These are phyloP conservation scores for Russula abietina DNA, from an alignment of 768 basidiomycete species.

Conservation along the genomic window DNA sequence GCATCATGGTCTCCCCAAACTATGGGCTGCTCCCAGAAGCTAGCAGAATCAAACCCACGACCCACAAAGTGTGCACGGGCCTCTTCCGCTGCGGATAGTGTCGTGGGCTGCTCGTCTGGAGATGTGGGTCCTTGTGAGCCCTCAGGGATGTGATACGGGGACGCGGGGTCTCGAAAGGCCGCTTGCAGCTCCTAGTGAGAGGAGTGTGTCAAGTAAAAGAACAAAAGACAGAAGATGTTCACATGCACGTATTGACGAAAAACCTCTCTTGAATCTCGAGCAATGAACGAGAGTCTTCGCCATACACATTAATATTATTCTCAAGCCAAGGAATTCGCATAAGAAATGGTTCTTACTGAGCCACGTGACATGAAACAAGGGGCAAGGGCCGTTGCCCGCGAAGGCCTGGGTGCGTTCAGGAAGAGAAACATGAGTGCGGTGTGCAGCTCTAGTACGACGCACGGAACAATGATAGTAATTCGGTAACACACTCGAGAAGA, in stretches of 20 bases:
- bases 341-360: too few relatives aligned
- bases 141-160: constrained; percentile 59
- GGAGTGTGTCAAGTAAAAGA: constrained; percentile 1
- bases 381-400: too few relatives aligned
- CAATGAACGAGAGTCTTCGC: background rate
- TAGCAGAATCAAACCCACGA: constrained; percentile 52
- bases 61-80: constrained; percentile 41
- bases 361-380: too few relatives aligned
- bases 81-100: constrained; percentile 28
- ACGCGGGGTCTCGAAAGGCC: constrained; percentile 55
- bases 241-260: constrained; percentile 20
- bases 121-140: constrained; percentile 55
- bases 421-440: background rate
- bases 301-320: too few relatives aligned
- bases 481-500: background rate
- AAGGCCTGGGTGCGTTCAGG: background rate
- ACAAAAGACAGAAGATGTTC: background rate
- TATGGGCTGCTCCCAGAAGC: constrained; percentile 75
- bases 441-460: background rate
- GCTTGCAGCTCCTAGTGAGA: constrained; percentile 48
- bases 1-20: constrained; percentile 78
- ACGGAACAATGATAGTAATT: background rate
- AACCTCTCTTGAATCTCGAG: constrained; percentile 1
- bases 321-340: too few relatives aligned
- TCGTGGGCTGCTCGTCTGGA: constrained; percentile 40